These are phyloP conservation scores for Pisolithus albus DNA, from an alignment of 768 basidiomycete species.

Conservation along the genomic window DNA sequence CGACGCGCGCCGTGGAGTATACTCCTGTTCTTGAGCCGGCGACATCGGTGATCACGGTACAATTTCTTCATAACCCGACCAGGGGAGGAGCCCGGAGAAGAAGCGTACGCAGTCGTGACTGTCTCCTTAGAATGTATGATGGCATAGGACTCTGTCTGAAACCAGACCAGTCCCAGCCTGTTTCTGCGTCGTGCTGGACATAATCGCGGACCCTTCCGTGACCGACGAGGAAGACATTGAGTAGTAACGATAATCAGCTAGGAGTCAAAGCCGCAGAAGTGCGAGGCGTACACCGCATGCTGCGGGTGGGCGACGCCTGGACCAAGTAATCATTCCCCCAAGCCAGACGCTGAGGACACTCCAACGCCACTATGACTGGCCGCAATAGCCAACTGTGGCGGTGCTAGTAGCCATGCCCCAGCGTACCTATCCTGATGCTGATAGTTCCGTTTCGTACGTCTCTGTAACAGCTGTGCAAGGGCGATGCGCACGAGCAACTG, in stretches of 20 bases:
- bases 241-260: no score
- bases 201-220: no score
- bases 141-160: slow-evolving; percentile 25
- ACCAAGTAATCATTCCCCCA: no score
- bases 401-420: no score
- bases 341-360: no score
- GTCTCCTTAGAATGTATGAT: slow-evolving; percentile 30
- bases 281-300: not conserved
- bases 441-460: no score
- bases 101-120: slow-evolving; percentile 36
- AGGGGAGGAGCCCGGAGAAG: slow-evolving; percentile 30
- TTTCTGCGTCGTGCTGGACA: not conserved
- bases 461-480: no score
- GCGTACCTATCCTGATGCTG: no score
- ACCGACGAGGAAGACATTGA: not conserved
- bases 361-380: no score
- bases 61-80: slow-evolving; percentile 33
- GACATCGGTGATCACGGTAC: slow-evolving; percentile 30
- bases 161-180: slow-evolving; percentile 5
- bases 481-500: no score
- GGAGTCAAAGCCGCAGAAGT: no score
- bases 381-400: no score
- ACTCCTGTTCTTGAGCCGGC: slow-evolving; percentile 4
- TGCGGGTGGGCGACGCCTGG: not conserved
- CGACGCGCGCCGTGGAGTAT: not conserved